Base-by-base conservation (phyloP, 2,329 filamentous ascomycete genomes). In the Sphaerulina vaccinii region DNA sequence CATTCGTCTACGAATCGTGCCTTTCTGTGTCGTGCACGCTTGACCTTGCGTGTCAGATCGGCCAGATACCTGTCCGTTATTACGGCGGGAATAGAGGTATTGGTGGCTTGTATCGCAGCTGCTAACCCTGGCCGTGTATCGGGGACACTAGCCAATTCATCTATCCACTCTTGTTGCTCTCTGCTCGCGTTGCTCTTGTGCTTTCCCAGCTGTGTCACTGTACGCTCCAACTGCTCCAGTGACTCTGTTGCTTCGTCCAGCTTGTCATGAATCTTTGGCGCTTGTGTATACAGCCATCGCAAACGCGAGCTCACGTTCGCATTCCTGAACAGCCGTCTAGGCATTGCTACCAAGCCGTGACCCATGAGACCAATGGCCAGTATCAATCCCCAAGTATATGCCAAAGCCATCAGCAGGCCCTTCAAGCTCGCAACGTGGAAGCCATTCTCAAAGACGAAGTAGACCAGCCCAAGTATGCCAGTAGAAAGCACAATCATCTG, bases 341-440 rank as follows among this genome's bases (percentile, higher is more conserved):
- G 93, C 51, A 99, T 87, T 1, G 91, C 87, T 24, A 99, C 93
- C 21, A 99, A 78, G 6, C 93, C 93, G 70, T 99, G 93, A 5
- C 93, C 93, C 92, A 99, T 97, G 35, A 99, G 79, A 66, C 96
- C 97, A 56, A 99, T 96, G 39, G 91, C 93, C 46, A 97, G 78
- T 3, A 92, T 79, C 62, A 99, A 74, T 63, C 91, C 90, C 87
- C 91, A 97, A 54, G 90, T 89, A 70, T 99, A 99, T 32, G 92
- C 88, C 54, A 97, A 76, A 11, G 93, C 92, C 88, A 99, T 96
- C 58, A 95, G 79, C 35, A 95, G 76, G 29, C 82, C 85, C 73
- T 95, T 96, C 61, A 97, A 78, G 0, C 85, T 86, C 2, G 76
- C 78, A 53, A 86, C 80, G 21, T 84, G 80, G 61, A 90, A 84